Evolutionary conservation across 2,329 filamentous ascomycete species (phyloP).

Genomic region (Trichophaea hybrida): DNA sequence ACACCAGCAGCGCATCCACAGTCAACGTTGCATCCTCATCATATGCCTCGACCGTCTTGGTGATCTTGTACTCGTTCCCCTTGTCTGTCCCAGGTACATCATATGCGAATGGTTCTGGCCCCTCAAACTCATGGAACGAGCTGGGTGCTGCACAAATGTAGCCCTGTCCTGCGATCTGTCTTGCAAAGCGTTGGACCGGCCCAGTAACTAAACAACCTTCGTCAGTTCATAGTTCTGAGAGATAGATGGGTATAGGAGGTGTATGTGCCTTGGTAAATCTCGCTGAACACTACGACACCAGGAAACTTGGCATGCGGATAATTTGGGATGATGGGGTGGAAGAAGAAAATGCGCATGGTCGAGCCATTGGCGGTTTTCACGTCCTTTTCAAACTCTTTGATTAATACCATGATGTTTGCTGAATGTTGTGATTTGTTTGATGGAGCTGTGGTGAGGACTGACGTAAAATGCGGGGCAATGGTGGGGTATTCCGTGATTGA

Average conservation of each 20-base stretch:
- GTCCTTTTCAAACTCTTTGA: conserved; percentile 45
- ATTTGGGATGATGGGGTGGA: conserved; percentile 68
- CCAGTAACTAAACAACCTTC: conserved; percentile 53
- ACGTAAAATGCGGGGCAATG: conserved; percentile 8
- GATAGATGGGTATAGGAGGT: conserved; percentile 8
- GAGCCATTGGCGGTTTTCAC: conserved; percentile 45
- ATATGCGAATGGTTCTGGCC: conserved; percentile 72
- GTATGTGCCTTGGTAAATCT: conserved; percentile 93
- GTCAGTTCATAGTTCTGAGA: neutral
- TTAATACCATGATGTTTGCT: conserved; percentile 38
- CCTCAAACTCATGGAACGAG: conserved; percentile 85
- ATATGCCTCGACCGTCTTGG: conserved; percentile 71
- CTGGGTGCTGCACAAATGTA: conserved; percentile 87
- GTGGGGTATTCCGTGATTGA: neutral
- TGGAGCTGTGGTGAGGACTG: conserved; percentile 5
- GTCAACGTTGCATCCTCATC: conserved; percentile 60
- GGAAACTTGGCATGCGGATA: conserved; percentile 64
- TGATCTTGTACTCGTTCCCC: conserved; percentile 75
- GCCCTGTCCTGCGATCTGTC: conserved; percentile 81
- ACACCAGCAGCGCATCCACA: conserved; percentile 54
- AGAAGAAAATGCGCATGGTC: conserved; percentile 64
- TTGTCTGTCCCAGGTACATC: conserved; percentile 75
- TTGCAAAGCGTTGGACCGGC: conserved; percentile 73
- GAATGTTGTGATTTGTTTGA: neutral
- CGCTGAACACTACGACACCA: conserved; percentile 66